Percentiles rank a stretch among this genome's conserved stretches.
Evolutionary conservation across 306 rosid genomes (phyloP).

Genomic region (Quillaja saponaria): DNA sequence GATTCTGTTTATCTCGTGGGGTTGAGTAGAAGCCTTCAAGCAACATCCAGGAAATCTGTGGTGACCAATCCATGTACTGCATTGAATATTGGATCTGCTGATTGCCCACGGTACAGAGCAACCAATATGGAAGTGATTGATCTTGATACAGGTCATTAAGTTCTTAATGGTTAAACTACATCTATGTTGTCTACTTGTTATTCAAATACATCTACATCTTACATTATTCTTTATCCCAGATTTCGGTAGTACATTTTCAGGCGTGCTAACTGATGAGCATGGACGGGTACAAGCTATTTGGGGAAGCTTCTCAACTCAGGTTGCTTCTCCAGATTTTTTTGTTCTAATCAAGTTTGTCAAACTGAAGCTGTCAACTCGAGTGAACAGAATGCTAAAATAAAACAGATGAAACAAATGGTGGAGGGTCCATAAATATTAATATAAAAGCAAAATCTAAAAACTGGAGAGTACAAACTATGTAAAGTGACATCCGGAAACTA

Average conservation of each 20-base stretch:
- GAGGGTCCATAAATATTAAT: not conserved
- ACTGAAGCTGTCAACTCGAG: not conserved
- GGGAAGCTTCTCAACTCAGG: constrained; percentile 99
- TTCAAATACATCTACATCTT: constrained; percentile 22
- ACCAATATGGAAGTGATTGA: constrained; percentile 98
- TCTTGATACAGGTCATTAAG: constrained; percentile 84
- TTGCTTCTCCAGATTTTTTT: constrained; percentile 13
- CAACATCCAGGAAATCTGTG: constrained; percentile 94
- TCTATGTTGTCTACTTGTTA: constrained; percentile 10
- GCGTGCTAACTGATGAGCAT: constrained; percentile 85
- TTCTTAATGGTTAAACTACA: constrained; percentile 1
- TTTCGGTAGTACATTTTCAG: constrained; percentile 94
- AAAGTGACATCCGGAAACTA: too few relatives aligned
- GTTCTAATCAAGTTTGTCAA: too few relatives aligned
- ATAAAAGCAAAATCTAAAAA: not conserved
- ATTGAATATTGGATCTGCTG: constrained; percentile 85
- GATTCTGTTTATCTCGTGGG: constrained; percentile 95
- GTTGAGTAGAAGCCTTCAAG: constrained; percentile 96
- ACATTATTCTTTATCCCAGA: constrained; percentile 45
- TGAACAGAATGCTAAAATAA: not conserved
- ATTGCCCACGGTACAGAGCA: constrained; percentile 89
- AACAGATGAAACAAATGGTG: constrained; percentile 9
- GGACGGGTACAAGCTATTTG: constrained; percentile 96
- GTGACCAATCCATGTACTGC: constrained; percentile 96
- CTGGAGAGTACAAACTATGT: not conserved